These are phyloP conservation scores for Phaeoacremonium minimum DNA, from an alignment of 2,329 filamentous ascomycete genomes.

Conservation along the genomic window DNA sequence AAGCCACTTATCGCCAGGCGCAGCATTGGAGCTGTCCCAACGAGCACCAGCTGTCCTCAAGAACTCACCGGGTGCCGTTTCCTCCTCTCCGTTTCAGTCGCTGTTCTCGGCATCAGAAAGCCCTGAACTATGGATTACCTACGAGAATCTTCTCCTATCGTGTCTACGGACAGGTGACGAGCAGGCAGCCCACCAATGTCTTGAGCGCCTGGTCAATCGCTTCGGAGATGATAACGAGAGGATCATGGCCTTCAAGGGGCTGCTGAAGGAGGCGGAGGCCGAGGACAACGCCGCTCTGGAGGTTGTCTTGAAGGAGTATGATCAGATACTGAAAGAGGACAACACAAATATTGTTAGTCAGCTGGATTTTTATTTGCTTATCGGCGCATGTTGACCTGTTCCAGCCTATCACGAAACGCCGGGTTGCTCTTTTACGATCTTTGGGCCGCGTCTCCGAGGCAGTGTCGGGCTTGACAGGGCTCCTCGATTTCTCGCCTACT, in stretches of 20 bases:
- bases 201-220: slow-evolving; percentile 70
- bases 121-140: slow-evolving; percentile 75
- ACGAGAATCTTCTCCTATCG: slow-evolving; percentile 82
- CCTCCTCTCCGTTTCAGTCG: slow-evolving; percentile 47
- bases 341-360: slow-evolving; percentile 74
- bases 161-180: slow-evolving; percentile 84
- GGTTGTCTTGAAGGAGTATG: slow-evolving; percentile 71
- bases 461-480: slow-evolving; percentile 65
- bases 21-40: slow-evolving; percentile 55
- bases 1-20: slow-evolving; percentile 49
- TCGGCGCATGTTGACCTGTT: slow-evolving; percentile 20
- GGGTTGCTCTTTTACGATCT: slow-evolving; percentile 73
- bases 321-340: slow-evolving; percentile 68
- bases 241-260: slow-evolving; percentile 74
- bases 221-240: slow-evolving; percentile 85
- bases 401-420: slow-evolving; percentile 79
- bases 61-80: slow-evolving; percentile 48
- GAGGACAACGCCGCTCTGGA: slow-evolving; percentile 61
- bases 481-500: slow-evolving; percentile 80
- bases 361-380: not conserved
- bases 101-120: slow-evolving; percentile 61
- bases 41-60: slow-evolving; percentile 53
- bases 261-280: slow-evolving; percentile 82
- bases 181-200: slow-evolving; percentile 66
- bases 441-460: slow-evolving; percentile 69